phyloP scores from a whole-genome alignment of 2,329 filamentous ascomycete genomes.

The Colletotrichum endophyticum region DNA sequence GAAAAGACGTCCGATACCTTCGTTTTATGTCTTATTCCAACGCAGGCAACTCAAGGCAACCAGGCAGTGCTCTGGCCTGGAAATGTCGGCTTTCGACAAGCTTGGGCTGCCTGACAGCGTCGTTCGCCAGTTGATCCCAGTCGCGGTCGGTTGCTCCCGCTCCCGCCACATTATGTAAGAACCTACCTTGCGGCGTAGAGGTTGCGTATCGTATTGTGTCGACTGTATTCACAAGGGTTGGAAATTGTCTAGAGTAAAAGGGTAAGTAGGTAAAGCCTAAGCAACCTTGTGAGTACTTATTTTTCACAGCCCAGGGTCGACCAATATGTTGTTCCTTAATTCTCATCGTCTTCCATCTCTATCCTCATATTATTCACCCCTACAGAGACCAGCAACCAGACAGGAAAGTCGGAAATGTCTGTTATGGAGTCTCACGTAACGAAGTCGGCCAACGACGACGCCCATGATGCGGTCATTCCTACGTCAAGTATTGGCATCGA shows the following conservation, averaged over 20 bases:
- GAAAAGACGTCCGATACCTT: neutral
- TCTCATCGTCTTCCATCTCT: no score
- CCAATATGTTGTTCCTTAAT: no score
- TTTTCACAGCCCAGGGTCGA: no score
- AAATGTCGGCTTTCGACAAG: neutral
- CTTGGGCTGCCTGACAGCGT: neutral
- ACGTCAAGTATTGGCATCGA: neutral
- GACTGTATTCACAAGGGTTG: neutral
- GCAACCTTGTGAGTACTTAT: no score
- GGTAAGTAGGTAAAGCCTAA: no score
- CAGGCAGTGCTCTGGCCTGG: constrained; percentile 1
- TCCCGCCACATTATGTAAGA: constrained; percentile 8
- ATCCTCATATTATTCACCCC: no score
- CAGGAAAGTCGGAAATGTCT: neutral
- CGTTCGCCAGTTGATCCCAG: neutral
- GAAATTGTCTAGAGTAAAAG: neutral
- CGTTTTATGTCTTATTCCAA: neutral
- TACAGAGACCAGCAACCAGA: neutral
- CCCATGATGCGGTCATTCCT: neutral
- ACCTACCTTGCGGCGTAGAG: neutral
- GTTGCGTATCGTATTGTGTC: neutral
- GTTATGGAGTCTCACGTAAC: neutral
- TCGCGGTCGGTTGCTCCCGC: constrained; percentile 4
- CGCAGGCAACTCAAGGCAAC: neutral
- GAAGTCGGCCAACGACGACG: neutral